These are phyloP conservation scores for Melampsora americana DNA, from an alignment of 1,284 basidiomycete species.

Conservation along the genomic window DNA sequence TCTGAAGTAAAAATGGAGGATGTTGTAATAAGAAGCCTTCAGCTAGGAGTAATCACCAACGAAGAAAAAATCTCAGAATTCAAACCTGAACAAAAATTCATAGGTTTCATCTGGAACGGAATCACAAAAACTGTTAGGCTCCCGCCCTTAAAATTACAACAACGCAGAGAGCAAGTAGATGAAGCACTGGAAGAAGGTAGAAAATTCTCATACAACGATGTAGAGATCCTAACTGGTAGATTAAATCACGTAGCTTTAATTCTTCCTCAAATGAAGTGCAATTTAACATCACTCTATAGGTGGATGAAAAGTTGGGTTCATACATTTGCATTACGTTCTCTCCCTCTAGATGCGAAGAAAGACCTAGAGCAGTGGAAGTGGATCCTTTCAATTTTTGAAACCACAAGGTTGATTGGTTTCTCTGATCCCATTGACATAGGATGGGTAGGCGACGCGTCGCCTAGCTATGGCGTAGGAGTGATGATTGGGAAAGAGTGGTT, in stretches of 20 bases:
- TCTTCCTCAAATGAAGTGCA: no score
- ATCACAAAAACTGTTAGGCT: no score
- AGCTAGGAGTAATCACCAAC: neutral
- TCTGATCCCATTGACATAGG: neutral
- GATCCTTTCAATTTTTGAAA: neutral
- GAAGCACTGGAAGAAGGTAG: neutral
- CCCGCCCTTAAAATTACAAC: neutral
- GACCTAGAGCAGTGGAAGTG: no score
- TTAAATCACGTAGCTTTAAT: no score
- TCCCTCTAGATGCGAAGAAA: neutral
- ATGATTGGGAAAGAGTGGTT: no score
- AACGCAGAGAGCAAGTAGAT: neutral
- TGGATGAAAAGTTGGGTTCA: constrained; percentile 6
- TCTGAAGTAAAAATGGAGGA: neutral
- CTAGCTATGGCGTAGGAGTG: no score
- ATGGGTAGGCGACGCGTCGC: no score
- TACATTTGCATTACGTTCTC: neutral
- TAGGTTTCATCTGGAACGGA: neutral
- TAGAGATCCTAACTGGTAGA: no score
- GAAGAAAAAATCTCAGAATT: neutral
- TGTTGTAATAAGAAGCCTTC: neutral
- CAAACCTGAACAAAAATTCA: no score
- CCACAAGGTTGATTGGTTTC: neutral
- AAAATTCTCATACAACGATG: no score
- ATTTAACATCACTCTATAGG: no score